Evolutionary conservation across 2,329 filamentous ascomycete species (phyloP).

Genomic region (Xylaria sp.): DNA sequence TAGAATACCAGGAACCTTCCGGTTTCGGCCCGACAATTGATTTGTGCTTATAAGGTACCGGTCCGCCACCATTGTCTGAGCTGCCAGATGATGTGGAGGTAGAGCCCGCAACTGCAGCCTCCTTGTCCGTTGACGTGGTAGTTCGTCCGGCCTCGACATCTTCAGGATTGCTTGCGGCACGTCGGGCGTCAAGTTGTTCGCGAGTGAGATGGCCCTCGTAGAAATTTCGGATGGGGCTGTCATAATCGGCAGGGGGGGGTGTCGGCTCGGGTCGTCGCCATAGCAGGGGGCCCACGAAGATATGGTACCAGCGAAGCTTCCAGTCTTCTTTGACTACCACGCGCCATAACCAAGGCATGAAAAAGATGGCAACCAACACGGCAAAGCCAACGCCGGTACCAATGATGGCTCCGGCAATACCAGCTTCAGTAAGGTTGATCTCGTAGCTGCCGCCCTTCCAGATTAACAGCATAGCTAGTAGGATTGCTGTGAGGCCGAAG

Average conservation of each 20-base stretch:
- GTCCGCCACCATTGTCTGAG: not conserved
- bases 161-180: slow-evolving; percentile 34
- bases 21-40: slow-evolving; percentile 34
- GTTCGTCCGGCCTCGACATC: slow-evolving; percentile 37
- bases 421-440: slow-evolving; percentile 53
- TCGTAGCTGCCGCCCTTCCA: slow-evolving; percentile 56
- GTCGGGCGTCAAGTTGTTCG: slow-evolving; percentile 55
- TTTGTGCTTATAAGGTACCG: slow-evolving; percentile 15
- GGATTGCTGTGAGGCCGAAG: slow-evolving; percentile 59
- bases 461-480: slow-evolving; percentile 66
- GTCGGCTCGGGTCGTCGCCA: slow-evolving; percentile 50
- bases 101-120: slow-evolving; percentile 26
- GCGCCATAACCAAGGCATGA: slow-evolving; percentile 65
- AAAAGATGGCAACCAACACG: slow-evolving; percentile 57
- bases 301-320: slow-evolving; percentile 61
- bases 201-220: slow-evolving; percentile 62
- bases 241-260: slow-evolving; percentile 49
- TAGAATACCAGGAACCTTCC: slow-evolving; percentile 43
- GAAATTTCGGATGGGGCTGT: slow-evolving; percentile 56
- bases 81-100: slow-evolving; percentile 17
- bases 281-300: slow-evolving; percentile 59
- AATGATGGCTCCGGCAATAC: slow-evolving; percentile 60
- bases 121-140: slow-evolving; percentile 15
- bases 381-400: slow-evolving; percentile 57
- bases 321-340: slow-evolving; percentile 66